These are phyloP conservation scores for Vinca major DNA, from an alignment of 305 asterid genomes.

Conservation along the genomic window DNA sequence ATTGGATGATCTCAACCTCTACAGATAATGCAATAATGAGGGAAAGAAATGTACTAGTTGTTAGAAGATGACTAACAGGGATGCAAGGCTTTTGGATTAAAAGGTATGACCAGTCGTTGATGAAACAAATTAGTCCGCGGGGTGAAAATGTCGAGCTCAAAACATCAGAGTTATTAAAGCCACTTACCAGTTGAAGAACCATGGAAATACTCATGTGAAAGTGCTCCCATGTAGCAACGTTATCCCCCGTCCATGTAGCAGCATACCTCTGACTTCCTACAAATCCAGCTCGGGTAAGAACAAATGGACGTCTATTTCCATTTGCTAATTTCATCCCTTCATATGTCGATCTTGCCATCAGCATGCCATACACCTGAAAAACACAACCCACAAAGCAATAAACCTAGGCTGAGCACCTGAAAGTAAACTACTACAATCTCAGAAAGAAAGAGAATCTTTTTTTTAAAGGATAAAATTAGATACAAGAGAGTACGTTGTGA, in stretches of 20 bases:
- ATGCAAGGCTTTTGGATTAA: neutral
- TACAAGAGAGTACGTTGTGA: conserved; percentile 57
- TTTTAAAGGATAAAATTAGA: too few relatives aligned
- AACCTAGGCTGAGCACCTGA: neutral
- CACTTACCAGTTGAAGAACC: conserved; percentile 81
- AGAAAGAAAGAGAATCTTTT: too few relatives aligned
- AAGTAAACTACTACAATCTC: neutral
- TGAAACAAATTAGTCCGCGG: neutral
- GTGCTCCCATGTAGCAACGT: conserved; percentile 95
- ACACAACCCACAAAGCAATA: conserved; percentile 4
- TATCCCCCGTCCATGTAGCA: conserved; percentile 99
- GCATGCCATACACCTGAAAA: conserved; percentile 84
- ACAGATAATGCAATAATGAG: too few relatives aligned
- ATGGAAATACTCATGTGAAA: conserved; percentile 91
- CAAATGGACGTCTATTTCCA: conserved; percentile 77
- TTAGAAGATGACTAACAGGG: too few relatives aligned
- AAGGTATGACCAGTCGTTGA: neutral
- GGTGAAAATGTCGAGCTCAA: neutral
- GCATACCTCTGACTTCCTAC: conserved; percentile 95
- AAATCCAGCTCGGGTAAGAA: conserved; percentile 93
- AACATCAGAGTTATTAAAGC: conserved; percentile 6
- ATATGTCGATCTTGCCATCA: conserved; percentile 92
- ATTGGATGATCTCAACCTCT: too few relatives aligned
- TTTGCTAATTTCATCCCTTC: conserved; percentile 84
- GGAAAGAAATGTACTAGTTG: too few relatives aligned